phyloP scores from a whole-genome alignment of 2,329 filamentous ascomycete genomes.

The Ceratocystis lukuohia region DNA sequence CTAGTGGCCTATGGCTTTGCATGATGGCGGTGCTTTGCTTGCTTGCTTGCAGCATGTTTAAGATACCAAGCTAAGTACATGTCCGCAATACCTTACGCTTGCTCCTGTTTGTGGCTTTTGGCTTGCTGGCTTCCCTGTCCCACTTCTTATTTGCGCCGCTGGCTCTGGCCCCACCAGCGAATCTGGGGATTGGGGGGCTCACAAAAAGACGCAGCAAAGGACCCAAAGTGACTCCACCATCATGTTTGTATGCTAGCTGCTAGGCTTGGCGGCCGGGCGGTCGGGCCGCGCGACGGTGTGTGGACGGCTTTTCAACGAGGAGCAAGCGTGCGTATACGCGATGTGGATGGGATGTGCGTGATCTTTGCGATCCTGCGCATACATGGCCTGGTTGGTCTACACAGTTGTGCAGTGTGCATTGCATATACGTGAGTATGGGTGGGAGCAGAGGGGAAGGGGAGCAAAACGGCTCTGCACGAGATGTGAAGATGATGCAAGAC shows the following conservation, averaged over 20 bases:
- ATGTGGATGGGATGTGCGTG: background rate
- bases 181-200: background rate
- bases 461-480: background rate
- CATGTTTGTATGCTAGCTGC: background rate
- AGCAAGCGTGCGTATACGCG: background rate
- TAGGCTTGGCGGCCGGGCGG: background rate
- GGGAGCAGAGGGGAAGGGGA: background rate
- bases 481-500: background rate
- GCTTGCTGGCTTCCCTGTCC: too few species aligned
- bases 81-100: background rate
- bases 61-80: background rate
- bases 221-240: slow-evolving; percentile 6
- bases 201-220: slow-evolving; percentile 3
- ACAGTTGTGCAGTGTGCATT: background rate
- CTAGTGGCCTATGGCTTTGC: background rate
- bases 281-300: background rate
- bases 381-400: background rate
- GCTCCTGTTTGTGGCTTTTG: too few species aligned
- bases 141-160: background rate
- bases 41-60: too few species aligned
- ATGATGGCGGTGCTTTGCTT: background rate
- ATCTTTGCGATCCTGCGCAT: background rate
- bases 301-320: background rate
- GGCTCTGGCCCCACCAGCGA: background rate
- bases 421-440: background rate